Evolutionary conservation across 805 yeast species (phyloP).

Genomic region (Wickerhamiella allomyrinae): DNA sequence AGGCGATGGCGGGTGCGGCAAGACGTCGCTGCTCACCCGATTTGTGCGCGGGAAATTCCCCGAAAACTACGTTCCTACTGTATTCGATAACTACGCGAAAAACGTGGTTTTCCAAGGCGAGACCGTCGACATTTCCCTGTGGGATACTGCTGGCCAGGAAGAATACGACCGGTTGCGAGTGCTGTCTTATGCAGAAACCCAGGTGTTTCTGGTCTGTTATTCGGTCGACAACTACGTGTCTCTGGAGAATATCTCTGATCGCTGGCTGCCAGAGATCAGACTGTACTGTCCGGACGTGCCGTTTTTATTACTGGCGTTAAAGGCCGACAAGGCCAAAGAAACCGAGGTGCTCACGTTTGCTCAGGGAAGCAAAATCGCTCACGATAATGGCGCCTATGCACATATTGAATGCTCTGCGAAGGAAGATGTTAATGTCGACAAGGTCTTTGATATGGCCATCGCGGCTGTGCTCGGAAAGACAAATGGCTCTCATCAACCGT

Average conservation of each 20-base stretch:
- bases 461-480: neutral
- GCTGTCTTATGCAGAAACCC: slow-evolving; percentile 64
- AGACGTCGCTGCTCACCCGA: slow-evolving; percentile 55
- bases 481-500: too few relatives aligned
- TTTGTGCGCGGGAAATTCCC: slow-evolving; percentile 63
- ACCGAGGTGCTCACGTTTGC: slow-evolving; percentile 22
- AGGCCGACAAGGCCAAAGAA: slow-evolving; percentile 41
- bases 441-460: slow-evolving; percentile 53
- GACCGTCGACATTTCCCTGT: slow-evolving; percentile 52
- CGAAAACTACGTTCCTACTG: slow-evolving; percentile 61
- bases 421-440: slow-evolving; percentile 46
- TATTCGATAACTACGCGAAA: slow-evolving; percentile 65
- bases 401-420: slow-evolving; percentile 75
- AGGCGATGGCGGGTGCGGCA: slow-evolving; percentile 89
- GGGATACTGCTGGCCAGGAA: slow-evolving; percentile 91
- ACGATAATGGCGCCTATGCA: slow-evolving; percentile 49
- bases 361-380: slow-evolving; percentile 39
- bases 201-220: slow-evolving; percentile 62
- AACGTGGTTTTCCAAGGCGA: slow-evolving; percentile 36
- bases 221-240: slow-evolving; percentile 49
- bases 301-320: slow-evolving; percentile 66
- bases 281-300: slow-evolving; percentile 77
- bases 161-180: slow-evolving; percentile 73
- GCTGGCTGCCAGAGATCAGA: slow-evolving; percentile 77
- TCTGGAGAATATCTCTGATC: slow-evolving; percentile 57